Conservation (phyloP, 1,139 yeast genomes). For the Hanseniaspora uvarum region DNA sequence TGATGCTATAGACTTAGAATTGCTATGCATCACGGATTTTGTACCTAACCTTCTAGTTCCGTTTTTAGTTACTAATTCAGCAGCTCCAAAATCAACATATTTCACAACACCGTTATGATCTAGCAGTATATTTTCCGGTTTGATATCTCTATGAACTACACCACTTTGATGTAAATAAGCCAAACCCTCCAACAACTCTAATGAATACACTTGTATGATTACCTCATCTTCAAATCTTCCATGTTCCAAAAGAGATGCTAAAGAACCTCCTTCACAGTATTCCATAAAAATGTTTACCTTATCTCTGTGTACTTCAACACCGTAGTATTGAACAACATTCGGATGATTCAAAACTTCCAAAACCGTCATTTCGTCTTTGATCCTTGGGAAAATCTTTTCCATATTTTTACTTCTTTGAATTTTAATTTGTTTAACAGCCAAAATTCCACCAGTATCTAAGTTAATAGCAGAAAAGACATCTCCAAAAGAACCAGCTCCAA, state of each 20-base stretch:
- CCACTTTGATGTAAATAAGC: conserved; percentile 92
- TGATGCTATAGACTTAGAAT: background rate
- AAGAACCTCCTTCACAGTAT: conserved; percentile 91
- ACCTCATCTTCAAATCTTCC: conserved; percentile 94
- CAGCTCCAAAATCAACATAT: conserved; percentile 96
- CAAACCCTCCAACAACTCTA: conserved; percentile 89
- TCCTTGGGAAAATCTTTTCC: conserved; percentile 74
- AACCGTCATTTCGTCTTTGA: conserved; percentile 94
- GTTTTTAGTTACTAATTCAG: conserved; percentile 72
- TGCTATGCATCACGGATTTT: conserved; percentile 11
- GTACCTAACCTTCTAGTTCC: conserved; percentile 24
- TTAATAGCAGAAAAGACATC: conserved; percentile 86
- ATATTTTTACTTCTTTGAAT: conserved; percentile 84
- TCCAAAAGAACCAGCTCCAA: conserved; percentile 96
- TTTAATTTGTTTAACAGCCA: conserved; percentile 93
- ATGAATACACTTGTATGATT: conserved; percentile 79
- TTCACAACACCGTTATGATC: conserved; percentile 91
- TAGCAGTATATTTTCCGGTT: conserved; percentile 84
- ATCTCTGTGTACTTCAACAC: conserved; percentile 95
- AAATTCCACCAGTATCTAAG: conserved; percentile 86
- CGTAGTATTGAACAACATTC: conserved; percentile 88
- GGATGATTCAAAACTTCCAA: conserved; percentile 92
- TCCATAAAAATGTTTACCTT: conserved; percentile 95
- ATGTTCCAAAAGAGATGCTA: conserved; percentile 70
- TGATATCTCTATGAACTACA: conserved; percentile 92